A percentile compares a stretch with the other conserved stretches of the same genome.
phyloP scores from a whole-genome alignment of 1,284 basidiomycete species.

The Ceratobasidium sp. region DNA sequence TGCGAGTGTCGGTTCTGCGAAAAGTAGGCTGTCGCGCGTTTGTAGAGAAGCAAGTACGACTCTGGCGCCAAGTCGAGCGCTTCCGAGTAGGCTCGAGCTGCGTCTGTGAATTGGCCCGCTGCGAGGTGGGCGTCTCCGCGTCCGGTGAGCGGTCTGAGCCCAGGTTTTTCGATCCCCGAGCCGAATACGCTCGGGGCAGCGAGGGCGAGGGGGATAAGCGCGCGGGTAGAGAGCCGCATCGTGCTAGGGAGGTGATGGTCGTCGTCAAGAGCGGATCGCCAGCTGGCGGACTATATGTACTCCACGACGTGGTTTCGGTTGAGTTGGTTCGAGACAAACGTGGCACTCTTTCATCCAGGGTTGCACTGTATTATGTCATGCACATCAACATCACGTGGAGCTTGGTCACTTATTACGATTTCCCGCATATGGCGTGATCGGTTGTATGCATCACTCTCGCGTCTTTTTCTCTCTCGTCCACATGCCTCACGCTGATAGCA shows the following conservation, averaged over 20 bases:
- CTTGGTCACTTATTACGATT: background rate
- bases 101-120: constrained; percentile 80
- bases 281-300: constrained; percentile 48
- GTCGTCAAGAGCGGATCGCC: background rate
- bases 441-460: constrained; percentile 22
- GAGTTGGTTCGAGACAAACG: constrained; percentile 69
- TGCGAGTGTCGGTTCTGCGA: constrained; percentile 78
- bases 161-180: constrained; percentile 72
- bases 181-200: constrained; percentile 21
- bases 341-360: constrained; percentile 46
- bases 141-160: constrained; percentile 76
- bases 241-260: constrained; percentile 72
- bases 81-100: constrained; percentile 81
- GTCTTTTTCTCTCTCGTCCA: background rate
- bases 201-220: constrained; percentile 28
- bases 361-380: constrained; percentile 18
- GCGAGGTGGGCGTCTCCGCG: constrained; percentile 78
- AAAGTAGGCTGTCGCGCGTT: constrained; percentile 91
- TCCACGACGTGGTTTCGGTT: constrained; percentile 52
- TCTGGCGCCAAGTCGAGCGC: constrained; percentile 80
- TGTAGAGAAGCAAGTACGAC: constrained; percentile 90
- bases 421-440: constrained; percentile 37
- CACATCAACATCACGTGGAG: constrained; percentile 29
- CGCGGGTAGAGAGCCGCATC: constrained; percentile 19
- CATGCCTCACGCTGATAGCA: constrained; percentile 90